A percentile compares a stretch with the other conserved stretches of the same genome.
These are phyloP conservation scores for Hansenula sp. DNA, from an alignment of 1,139 yeast species.

Conservation along the genomic window DNA sequence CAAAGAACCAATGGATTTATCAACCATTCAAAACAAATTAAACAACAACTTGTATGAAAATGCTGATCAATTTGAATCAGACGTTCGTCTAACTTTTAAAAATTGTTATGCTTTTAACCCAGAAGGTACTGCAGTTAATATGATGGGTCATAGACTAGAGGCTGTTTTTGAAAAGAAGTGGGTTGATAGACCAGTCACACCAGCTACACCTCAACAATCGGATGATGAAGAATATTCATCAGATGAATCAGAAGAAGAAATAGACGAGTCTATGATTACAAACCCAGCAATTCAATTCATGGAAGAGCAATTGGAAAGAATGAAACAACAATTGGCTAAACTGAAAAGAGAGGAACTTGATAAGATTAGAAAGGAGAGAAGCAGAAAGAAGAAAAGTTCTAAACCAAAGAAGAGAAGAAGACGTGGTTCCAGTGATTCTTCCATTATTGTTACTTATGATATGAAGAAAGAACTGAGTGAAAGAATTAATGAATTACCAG, in stretches of 20 bases:
- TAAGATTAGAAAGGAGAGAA: constrained; percentile 44
- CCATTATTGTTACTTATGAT: constrained; percentile 73
- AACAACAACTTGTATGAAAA: constrained; percentile 84
- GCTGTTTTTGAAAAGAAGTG: constrained; percentile 82
- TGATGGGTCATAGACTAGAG: constrained; percentile 92
- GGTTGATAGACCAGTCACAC: constrained; percentile 83
- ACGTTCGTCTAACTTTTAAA: constrained; percentile 74
- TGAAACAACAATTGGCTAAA: constrained; percentile 80
- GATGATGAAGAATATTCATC: constrained; percentile 42
- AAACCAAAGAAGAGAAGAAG: constrained; percentile 24
- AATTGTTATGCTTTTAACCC: constrained; percentile 94
- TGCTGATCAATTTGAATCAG: constrained; percentile 83
- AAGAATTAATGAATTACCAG: constrained; percentile 69
- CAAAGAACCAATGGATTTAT: constrained; percentile 92
- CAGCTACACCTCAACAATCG: constrained; percentile 37
- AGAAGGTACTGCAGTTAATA: constrained; percentile 90
- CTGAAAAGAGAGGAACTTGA: constrained; percentile 73
- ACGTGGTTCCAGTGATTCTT: constrained; percentile 16
- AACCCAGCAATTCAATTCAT: constrained; percentile 87
- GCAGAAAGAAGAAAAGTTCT: constrained; percentile 23
- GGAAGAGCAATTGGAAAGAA: constrained; percentile 79
- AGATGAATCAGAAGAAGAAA: constrained; percentile 58
- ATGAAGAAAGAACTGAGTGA: constrained; percentile 96
- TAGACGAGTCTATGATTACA: constrained; percentile 68
- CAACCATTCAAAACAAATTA: constrained; percentile 76